These are phyloP conservation scores for Boletus speciosus DNA, from an alignment of 768 basidiomycete genomes.

Conservation along the genomic window DNA sequence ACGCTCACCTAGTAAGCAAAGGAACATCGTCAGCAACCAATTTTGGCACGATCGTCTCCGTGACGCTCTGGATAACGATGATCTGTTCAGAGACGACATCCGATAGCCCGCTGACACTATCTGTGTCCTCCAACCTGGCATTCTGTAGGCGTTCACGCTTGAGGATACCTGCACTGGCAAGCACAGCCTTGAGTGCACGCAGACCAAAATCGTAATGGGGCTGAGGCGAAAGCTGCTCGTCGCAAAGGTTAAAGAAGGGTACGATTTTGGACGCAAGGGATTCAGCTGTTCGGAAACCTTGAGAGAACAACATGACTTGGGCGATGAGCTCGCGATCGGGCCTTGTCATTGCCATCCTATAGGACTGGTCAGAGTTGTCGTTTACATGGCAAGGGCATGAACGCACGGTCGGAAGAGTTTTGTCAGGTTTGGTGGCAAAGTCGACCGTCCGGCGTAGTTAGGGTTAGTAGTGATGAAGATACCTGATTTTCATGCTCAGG, in stretches of 20 bases:
- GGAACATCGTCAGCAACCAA: slow-evolving; percentile 97
- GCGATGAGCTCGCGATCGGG: slow-evolving; percentile 98
- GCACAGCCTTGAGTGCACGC: slow-evolving; percentile 93
- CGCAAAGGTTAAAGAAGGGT: slow-evolving; percentile 98
- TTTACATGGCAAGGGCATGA: not conserved
- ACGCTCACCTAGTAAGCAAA: slow-evolving; percentile 76
- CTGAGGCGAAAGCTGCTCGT: slow-evolving; percentile 94
- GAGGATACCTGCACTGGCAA: slow-evolving; percentile 95
- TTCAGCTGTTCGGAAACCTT: slow-evolving; percentile 98
- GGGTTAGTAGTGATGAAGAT: slow-evolving; percentile 99
- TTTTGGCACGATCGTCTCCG: slow-evolving; percentile 98
- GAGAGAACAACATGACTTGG: slow-evolving; percentile 99
- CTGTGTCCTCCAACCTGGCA: slow-evolving; percentile 38
- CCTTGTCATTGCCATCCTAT: slow-evolving; percentile 97
- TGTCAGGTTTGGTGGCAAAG: slow-evolving; percentile 80
- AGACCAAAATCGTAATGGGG: slow-evolving; percentile 99
- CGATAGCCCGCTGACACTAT: slow-evolving; percentile 53
- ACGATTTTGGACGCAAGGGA: slow-evolving; percentile 97
- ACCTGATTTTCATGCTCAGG: slow-evolving; percentile 41
- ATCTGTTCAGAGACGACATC: slow-evolving; percentile 86
- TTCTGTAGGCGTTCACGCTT: slow-evolving; percentile 82
- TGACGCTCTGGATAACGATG: slow-evolving; percentile 96
- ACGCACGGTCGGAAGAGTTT: slow-evolving; percentile 91
- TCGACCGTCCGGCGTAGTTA: slow-evolving; percentile 96
- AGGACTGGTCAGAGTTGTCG: slow-evolving; percentile 8